Evolutionary conservation across 208 protist species (phyloP), one percentile per base, ranked within the genome.

Genomic region (Trypanosoma brucei): DNA sequence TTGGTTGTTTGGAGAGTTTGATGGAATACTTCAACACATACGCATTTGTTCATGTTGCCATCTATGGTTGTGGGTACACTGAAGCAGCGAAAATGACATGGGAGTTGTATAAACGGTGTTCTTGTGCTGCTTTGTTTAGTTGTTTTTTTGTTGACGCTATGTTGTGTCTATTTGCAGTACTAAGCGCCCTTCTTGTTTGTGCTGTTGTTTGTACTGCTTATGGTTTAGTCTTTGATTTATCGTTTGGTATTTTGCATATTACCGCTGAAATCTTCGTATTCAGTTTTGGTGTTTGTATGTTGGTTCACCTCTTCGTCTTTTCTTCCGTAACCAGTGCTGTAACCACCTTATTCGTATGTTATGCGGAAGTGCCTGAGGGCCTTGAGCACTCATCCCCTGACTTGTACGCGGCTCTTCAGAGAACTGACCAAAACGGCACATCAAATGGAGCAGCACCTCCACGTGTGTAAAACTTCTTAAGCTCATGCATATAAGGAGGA

Each of bases 1-100:
- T 86, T 0, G 48, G 38, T 3, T 81, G 73, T 40, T 38, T 97
- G 4, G 81, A 96, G 74, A 13, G 35, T 34, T 57, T 95, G 9
- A 39, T 94, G 37, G 57, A 92, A 70, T 93, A 92, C 75, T 96
- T 97, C 77, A 97, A 97, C 69, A 79, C 64, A 39, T 96, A 96
- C 76, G 93, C 93, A 37, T 96, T 94, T 72, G 84, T 94, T 30
- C 90, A 97, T 59, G 81, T 96, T 46, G 93, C 92, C 33, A 88
- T 97, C 62, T 97, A 96, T 72, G 93, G 93, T 57, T 92, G 79
- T 65, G 71, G 85, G 11, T 97, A 95, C 78, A 85, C 96, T 63
- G 79, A 86, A 48, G 85, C 88, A 31, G 91, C 91, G 33, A 96
- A 94, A 83, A 77, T 77, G 31, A 96, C 91, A 37, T 95, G 82